A percentile compares a stretch with the other conserved stretches of the same genome.
These are phyloP conservation scores for Dactylonectria estremocensis DNA, from an alignment of 2,329 filamentous ascomycete genomes.

Conservation along the genomic window DNA sequence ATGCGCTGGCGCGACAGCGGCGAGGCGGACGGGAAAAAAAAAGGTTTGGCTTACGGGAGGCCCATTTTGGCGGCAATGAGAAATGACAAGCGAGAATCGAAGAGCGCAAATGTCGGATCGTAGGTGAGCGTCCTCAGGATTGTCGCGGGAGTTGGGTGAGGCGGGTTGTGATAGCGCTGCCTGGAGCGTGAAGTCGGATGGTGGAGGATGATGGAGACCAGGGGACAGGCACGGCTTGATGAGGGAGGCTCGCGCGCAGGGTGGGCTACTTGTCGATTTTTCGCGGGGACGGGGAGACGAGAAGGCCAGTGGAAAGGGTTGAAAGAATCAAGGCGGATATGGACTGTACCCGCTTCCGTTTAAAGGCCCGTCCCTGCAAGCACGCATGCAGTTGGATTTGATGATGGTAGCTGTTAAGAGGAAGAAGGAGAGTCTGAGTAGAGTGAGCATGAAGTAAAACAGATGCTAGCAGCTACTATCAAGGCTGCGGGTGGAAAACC, in stretches of 20 bases:
- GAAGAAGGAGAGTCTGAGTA: background rate
- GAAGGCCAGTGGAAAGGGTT: conserved; percentile 29
- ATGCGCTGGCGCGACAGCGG: conserved; percentile 40
- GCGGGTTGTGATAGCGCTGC: conserved; percentile 39
- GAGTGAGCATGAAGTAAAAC: background rate
- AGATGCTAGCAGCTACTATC: conserved; percentile 30
- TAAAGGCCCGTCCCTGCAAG: conserved; percentile 27
- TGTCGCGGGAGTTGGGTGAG: conserved; percentile 29
- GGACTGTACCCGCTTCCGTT: conserved; percentile 24
- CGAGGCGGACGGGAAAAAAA: conserved; percentile 25
- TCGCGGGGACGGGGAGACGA: conserved; percentile 30
- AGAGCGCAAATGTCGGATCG: conserved; percentile 21
- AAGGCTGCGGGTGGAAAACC: conserved; percentile 2
- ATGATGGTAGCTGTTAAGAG: conserved; percentile 33
- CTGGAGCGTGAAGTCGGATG: conserved; percentile 42
- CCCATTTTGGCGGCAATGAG: conserved; percentile 54
- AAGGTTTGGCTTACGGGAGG: conserved; percentile 62
- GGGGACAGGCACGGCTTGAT: conserved; percentile 17
- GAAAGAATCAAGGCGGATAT: conserved; percentile 34
- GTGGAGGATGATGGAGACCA: conserved; percentile 39
- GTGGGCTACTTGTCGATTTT: conserved; percentile 22
- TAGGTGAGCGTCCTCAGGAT: conserved; percentile 13
- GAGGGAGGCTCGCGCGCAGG: conserved; percentile 23
- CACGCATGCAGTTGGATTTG: conserved; percentile 7
- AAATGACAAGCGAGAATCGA: conserved; percentile 34